A percentile compares a stretch with the other conserved stretches of the same genome.
Evolutionary conservation across 176 grass and related monocot genomes (phyloP).

Genomic region (Tillandsia leiboldiana): DNA sequence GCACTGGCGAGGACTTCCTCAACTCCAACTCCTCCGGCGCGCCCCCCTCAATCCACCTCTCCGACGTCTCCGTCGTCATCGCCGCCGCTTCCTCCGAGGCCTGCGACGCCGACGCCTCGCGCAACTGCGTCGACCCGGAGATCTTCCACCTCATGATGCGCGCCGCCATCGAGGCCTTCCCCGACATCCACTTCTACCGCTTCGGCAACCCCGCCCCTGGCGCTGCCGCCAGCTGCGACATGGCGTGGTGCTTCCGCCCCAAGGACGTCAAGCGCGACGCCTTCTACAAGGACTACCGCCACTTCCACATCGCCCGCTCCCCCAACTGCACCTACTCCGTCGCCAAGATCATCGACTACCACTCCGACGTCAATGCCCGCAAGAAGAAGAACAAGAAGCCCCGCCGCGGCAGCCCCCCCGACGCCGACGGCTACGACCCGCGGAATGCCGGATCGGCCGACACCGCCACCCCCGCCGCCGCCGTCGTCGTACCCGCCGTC

Average conservation of each 20-base stretch:
- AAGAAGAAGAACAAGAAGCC: constrained; percentile 31
- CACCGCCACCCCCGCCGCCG: constrained; percentile 19
- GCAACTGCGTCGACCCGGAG: constrained; percentile 47
- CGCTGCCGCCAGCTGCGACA: constrained; percentile 44
- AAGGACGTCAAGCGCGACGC: constrained; percentile 18
- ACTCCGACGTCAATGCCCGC: constrained; percentile 51
- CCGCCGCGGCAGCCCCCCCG: neutral
- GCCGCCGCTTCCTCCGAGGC: neutral
- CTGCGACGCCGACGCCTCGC: constrained; percentile 30
- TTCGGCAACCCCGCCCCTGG: constrained; percentile 45
- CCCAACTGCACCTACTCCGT: constrained; percentile 47
- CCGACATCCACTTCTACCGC: constrained; percentile 59
- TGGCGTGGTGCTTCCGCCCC: constrained; percentile 60
- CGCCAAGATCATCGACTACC: constrained; percentile 45
- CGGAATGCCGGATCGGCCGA: constrained; percentile 8
- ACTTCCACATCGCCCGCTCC: constrained; percentile 54
- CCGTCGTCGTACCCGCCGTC: constrained; percentile 4
- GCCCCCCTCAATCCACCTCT: neutral
- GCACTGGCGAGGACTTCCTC: constrained; percentile 16
- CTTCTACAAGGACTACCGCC: constrained; percentile 65
- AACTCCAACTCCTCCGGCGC: constrained; percentile 16
- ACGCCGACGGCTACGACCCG: neutral
- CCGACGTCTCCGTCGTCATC: constrained; percentile 2
- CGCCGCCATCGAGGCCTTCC: constrained; percentile 46
- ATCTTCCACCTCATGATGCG: constrained; percentile 62